Evolutionary conservation across 306 rosid species (phyloP).

Genomic region (Acacia acuminata): DNA sequence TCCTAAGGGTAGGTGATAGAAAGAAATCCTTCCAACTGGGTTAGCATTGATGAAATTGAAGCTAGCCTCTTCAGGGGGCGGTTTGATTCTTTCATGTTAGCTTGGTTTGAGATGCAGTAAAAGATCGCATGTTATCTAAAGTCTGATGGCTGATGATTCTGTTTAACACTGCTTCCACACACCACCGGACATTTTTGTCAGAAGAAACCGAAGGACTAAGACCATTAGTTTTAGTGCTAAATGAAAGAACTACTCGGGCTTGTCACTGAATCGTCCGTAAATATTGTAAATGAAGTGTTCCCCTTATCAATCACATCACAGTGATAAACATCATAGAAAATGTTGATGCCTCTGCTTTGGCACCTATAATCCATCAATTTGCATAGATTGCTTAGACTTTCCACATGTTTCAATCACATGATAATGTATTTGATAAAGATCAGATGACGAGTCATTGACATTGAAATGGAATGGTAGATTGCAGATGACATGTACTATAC

Average conservation of each 20-base stretch:
- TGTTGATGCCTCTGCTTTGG: neutral
- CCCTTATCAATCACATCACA: neutral
- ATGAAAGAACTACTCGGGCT: neutral
- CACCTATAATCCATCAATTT: neutral
- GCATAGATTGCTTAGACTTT: neutral
- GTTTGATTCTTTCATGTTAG: neutral
- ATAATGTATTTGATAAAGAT: neutral
- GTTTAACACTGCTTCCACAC: neutral
- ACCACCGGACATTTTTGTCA: neutral
- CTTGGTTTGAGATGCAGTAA: neutral
- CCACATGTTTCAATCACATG: neutral
- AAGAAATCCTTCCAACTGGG: neutral
- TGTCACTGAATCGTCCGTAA: neutral
- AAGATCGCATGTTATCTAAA: neutral
- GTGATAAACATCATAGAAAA: neutral
- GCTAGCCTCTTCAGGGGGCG: neutral
- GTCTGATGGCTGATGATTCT: neutral
- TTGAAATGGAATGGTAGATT: neutral
- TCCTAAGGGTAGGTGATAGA: neutral
- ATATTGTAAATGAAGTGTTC: neutral
- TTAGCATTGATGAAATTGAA: neutral
- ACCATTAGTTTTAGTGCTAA: neutral
- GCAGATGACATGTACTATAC: neutral
- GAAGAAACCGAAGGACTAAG: neutral
- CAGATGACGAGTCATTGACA: neutral